Base-by-base conservation (phyloP, 2,329 filamentous ascomycete species). In the Fusarium mangiferae region DNA sequence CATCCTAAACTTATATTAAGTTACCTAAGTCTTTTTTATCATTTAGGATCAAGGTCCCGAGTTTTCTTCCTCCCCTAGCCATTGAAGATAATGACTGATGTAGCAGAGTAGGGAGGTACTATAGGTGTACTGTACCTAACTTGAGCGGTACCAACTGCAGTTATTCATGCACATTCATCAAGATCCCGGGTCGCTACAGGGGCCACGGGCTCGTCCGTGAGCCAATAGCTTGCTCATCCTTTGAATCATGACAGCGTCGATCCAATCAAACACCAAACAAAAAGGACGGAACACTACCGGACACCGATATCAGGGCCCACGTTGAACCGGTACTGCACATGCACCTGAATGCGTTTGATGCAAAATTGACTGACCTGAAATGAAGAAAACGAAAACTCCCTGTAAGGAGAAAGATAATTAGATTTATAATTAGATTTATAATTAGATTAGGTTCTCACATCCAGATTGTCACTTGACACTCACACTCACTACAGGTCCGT, bases 191-290 rank as follows among this genome's bases (percentile, higher is more conserved):
- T 44, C 20, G 12, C 33, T 46, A 63, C 59, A 67, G 57, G 68
- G 59, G 62, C 30, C 28, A 36, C 30, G 60, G 67, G 49, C 61
- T 62, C 59, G 63, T 61, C 63, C 60, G 61, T 60, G 45, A 73
- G 52, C 73, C 73, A 76, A 74, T 74, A 51, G 67, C 42, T 56
- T 49, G 48, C 54, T 55, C 39, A 51, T 39, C 18, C 46, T 52
- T 45, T 15, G 42, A 49, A 56, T 33, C n/a, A n/a, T 28, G 60
- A 66, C 42, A 48, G 45, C 20, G 28, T 38, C 48, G 48, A 58
- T 48, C 68, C 74, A 76, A 76, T 76, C 64, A 76, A 51, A 48
- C 61, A 62, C 28, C 46, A 52, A 67, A 68, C 49, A 62, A 55
- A 60, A 71, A 51, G 39, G 49, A 51, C 73, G 73, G 70, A 62